phyloP scores from a whole-genome alignment of 1,284 basidiomycete genomes.

The Pseudozyma thailandica region DNA sequence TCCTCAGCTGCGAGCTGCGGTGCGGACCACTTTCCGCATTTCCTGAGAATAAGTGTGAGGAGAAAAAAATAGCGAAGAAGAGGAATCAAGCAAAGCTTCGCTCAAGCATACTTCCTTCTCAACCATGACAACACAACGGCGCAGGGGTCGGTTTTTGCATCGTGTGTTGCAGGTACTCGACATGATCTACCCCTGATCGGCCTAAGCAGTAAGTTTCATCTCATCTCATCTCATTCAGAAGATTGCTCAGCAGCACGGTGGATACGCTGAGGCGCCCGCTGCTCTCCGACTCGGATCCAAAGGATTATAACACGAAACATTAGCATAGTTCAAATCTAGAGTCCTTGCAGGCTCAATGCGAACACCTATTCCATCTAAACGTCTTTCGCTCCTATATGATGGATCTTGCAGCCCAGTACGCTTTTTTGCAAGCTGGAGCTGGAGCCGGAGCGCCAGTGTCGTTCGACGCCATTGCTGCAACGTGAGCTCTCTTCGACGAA shows the following conservation, averaged over 20 bases:
- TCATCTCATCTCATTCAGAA: neutral
- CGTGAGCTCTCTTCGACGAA: too few relatives aligned
- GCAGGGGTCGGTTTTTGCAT: slow-evolving; percentile 8
- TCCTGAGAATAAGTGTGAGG: neutral
- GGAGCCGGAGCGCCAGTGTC: too few relatives aligned
- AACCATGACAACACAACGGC: slow-evolving; percentile 21
- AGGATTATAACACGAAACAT: slow-evolving; percentile 53
- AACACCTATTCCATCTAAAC: slow-evolving; percentile 61
- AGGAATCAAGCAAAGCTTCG: neutral
- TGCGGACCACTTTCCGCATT: too few relatives aligned
- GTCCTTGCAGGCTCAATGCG: slow-evolving; percentile 49
- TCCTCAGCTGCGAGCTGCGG: neutral
- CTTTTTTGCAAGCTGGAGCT: neutral
- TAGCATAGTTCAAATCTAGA: slow-evolving; percentile 64
- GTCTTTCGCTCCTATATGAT: slow-evolving; percentile 67
- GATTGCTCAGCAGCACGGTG: slow-evolving; percentile 6
- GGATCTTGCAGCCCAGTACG: slow-evolving; percentile 20
- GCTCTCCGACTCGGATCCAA: slow-evolving; percentile 15
- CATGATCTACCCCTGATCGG: neutral
- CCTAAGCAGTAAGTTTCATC: slow-evolving; percentile 3
- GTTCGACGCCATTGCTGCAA: too few relatives aligned
- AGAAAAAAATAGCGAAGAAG: slow-evolving; percentile 4
- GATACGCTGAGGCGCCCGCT: neutral
- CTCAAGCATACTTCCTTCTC: neutral
- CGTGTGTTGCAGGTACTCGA: neutral